Conservation (phyloP, 257 asterid species). For the Solanum pinnatisectum region DNA sequence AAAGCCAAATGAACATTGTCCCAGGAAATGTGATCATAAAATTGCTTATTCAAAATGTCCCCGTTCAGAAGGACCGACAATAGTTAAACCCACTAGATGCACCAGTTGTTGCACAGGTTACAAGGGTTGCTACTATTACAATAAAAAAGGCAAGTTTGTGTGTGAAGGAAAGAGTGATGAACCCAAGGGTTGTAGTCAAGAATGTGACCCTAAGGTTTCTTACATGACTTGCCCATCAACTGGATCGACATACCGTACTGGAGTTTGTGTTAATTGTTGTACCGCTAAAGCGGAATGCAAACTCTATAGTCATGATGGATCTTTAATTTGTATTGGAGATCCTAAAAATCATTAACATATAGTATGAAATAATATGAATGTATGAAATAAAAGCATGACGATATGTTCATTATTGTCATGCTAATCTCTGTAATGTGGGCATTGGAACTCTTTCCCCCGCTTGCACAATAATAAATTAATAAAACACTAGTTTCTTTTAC, state of each 20-base stretch:
- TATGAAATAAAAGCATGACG: too few species aligned
- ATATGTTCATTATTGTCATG: not conserved
- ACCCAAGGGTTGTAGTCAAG: not conserved
- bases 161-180: not conserved
- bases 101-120: not conserved
- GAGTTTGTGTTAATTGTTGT: not conserved
- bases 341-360: not conserved
- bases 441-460: too few species aligned
- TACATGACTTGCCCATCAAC: not conserved
- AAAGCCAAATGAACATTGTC: not conserved
- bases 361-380: too few species aligned
- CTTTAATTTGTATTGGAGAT: not conserved
- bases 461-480: too few species aligned
- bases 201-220: not conserved
- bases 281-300: not conserved
- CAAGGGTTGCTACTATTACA: not conserved
- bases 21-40: not conserved
- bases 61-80: not conserved
- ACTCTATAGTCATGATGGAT: not conserved
- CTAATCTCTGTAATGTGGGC: not conserved
- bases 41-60: not conserved
- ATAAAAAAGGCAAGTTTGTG: not conserved
- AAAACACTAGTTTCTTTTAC: too few species aligned
- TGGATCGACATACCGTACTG: not conserved
- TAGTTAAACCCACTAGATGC: not conserved